These are phyloP conservation scores for Apiotrichum siamense DNA, from an alignment of 1,284 basidiomycete species.

Conservation along the genomic window DNA sequence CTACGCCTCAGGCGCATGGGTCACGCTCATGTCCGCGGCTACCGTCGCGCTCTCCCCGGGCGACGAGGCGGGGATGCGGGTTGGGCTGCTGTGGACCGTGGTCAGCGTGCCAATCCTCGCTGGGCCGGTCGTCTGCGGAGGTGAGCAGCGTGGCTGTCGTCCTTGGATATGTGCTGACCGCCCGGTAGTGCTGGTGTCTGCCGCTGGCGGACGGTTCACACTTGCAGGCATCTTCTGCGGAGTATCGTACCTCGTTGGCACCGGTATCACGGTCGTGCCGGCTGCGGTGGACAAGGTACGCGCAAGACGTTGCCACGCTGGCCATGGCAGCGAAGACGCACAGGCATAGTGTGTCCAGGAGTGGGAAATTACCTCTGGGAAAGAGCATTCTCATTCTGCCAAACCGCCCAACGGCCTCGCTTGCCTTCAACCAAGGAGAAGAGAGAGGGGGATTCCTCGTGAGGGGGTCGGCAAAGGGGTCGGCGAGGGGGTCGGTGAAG, in stretches of 20 bases:
- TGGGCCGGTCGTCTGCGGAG: slow-evolving; percentile 36
- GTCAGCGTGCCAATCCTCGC: slow-evolving; percentile 28
- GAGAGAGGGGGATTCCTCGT: no score
- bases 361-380: no score
- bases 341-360: no score
- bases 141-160: slow-evolving; percentile 16
- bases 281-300: no score
- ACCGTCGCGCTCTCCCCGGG: slow-evolving; percentile 34
- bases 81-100: slow-evolving; percentile 42
- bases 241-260: slow-evolving; percentile 23
- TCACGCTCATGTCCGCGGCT: slow-evolving; percentile 37
- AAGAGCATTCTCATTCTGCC: no score
- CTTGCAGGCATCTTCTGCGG: slow-evolving; percentile 35
- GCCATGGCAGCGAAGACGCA: no score
- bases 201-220: slow-evolving; percentile 21
- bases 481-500: no score
- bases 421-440: no score
- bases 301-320: no score
- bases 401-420: no score
- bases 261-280: slow-evolving; percentile 13
- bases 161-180: not conserved
- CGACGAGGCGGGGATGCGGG: slow-evolving; percentile 36
- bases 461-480: no score
- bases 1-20: slow-evolving; percentile 33
- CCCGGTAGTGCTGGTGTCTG: slow-evolving; percentile 24